A percentile compares a stretch with the other conserved stretches of the same genome.
Conservation (phyloP, 2,329 filamentous ascomycete genomes). For the Pseudopithomyces chartarum region DNA sequence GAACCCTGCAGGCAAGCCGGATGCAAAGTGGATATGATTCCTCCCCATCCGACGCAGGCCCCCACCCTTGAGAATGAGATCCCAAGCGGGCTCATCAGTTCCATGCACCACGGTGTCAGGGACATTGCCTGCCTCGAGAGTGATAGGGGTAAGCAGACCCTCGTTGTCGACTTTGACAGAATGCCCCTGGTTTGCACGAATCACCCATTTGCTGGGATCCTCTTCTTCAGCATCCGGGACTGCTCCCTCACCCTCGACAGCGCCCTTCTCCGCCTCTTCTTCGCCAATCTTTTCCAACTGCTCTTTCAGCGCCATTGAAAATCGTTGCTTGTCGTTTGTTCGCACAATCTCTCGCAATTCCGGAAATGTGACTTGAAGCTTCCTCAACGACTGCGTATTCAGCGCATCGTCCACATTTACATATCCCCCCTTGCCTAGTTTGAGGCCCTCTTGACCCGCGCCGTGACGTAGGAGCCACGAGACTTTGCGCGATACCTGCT, state of each 20-base stretch:
- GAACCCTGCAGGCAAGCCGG: slow-evolving; percentile 65
- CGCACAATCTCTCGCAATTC: slow-evolving; percentile 74
- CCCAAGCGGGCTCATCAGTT: slow-evolving; percentile 83
- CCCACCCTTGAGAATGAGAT: slow-evolving; percentile 72
- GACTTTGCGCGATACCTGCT: slow-evolving; percentile 56
- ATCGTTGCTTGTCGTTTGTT: slow-evolving; percentile 88
- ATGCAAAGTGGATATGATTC: slow-evolving; percentile 89
- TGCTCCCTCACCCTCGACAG: slow-evolving; percentile 55
- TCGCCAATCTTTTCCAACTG: slow-evolving; percentile 14
- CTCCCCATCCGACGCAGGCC: slow-evolving; percentile 81
- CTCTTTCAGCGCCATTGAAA: slow-evolving; percentile 69
- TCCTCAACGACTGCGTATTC: slow-evolving; percentile 64
- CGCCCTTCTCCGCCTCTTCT: slow-evolving; percentile 6
- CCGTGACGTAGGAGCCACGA: slow-evolving; percentile 65
- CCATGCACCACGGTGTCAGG: slow-evolving; percentile 80
- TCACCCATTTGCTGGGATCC: slow-evolving; percentile 67
- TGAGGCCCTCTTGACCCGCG: slow-evolving; percentile 63
- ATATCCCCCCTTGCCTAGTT: slow-evolving; percentile 64
- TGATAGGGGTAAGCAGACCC: slow-evolving; percentile 71
- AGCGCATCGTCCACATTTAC: slow-evolving; percentile 65
- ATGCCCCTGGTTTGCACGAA: slow-evolving; percentile 96
- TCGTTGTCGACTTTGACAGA: slow-evolving; percentile 77
- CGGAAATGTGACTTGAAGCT: slow-evolving; percentile 72
- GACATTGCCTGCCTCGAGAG: slow-evolving; percentile 57
- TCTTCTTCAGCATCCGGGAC: slow-evolving; percentile 5